A percentile compares a stretch with the other conserved stretches of the same genome.
These are phyloP conservation scores for Botrytis aclada DNA, from an alignment of 2,329 filamentous ascomycete genomes.

Conservation along the genomic window DNA sequence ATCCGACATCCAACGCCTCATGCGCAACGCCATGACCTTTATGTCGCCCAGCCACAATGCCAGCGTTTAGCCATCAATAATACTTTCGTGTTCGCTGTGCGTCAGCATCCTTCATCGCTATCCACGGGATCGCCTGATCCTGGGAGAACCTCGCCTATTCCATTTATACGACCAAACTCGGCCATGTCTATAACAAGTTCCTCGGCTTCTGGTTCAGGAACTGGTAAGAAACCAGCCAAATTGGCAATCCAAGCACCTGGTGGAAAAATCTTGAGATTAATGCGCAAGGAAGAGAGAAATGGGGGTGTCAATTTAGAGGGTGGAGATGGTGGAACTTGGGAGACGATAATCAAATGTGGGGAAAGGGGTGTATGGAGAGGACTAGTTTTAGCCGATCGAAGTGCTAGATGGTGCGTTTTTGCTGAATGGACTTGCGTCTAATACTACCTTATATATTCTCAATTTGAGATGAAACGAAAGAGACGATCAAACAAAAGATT, in stretches of 20 bases:
- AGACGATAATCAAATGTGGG: conserved; percentile 87
- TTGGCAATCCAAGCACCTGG: conserved; percentile 90
- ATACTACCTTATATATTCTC: conserved; percentile 16
- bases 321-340: conserved; percentile 75
- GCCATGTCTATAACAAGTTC: conserved; percentile 63
- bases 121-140: conserved; percentile 41
- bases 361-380: conserved; percentile 79
- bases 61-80: conserved; percentile 86
- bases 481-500: background rate
- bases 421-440: conserved; percentile 64
- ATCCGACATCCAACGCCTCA: conserved; percentile 93
- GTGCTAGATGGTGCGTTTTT: conserved; percentile 88
- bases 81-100: conserved; percentile 94
- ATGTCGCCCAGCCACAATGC: conserved; percentile 95
- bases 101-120: conserved; percentile 77
- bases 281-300: conserved; percentile 69
- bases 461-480: background rate
- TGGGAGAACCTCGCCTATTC: conserved; percentile 49
- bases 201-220: conserved; percentile 55
- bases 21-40: conserved; percentile 94
- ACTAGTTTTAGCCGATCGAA: conserved; percentile 77
- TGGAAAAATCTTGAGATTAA: conserved; percentile 88
- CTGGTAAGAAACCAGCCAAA: conserved; percentile 83
- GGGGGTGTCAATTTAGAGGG: conserved; percentile 49
- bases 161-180: conserved; percentile 58